Percentiles rank a stretch among this genome's conserved stretches.
phyloP scores from a whole-genome alignment of 371 early-diverging fungal species.

The Mortierella sp. region DNA sequence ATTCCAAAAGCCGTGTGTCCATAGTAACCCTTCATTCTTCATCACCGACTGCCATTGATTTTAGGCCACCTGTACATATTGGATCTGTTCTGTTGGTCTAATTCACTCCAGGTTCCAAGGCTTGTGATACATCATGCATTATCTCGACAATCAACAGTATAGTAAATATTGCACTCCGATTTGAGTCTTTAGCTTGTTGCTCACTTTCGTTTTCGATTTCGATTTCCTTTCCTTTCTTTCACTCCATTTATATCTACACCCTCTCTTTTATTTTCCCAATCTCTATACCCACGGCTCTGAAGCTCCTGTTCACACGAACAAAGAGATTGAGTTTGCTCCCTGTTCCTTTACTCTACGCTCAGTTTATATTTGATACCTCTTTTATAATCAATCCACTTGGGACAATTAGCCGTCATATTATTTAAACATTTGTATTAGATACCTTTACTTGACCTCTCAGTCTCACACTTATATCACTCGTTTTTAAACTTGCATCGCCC shows the following conservation, averaged over 20 bases:
- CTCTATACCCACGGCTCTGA: too few species aligned
- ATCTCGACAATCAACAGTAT: background rate
- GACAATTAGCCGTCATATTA: background rate
- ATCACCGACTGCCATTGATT: slow-evolving; percentile 2
- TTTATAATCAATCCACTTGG: background rate
- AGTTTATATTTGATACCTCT: too few species aligned
- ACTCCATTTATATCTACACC: background rate
- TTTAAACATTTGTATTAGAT: background rate
- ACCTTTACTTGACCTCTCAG: background rate
- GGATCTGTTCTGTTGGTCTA: slow-evolving; percentile 30
- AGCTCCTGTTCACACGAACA: background rate
- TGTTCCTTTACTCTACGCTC: background rate
- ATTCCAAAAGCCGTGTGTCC: too few species aligned
- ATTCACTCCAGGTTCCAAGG: background rate
- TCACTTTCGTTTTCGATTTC: slow-evolving; percentile 1
- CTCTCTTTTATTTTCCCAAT: background rate
- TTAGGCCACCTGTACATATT: slow-evolving; percentile 28
- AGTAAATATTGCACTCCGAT: background rate
- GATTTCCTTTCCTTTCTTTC: slow-evolving; percentile 5
- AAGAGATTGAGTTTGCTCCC: background rate
- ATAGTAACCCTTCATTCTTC: background rate
- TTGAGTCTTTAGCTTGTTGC: background rate
- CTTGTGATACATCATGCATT: background rate
- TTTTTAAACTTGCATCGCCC: background rate
- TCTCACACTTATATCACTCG: background rate